Conservation (phyloP, 441 rosid species). For the Biscutella auriculata region DNA sequence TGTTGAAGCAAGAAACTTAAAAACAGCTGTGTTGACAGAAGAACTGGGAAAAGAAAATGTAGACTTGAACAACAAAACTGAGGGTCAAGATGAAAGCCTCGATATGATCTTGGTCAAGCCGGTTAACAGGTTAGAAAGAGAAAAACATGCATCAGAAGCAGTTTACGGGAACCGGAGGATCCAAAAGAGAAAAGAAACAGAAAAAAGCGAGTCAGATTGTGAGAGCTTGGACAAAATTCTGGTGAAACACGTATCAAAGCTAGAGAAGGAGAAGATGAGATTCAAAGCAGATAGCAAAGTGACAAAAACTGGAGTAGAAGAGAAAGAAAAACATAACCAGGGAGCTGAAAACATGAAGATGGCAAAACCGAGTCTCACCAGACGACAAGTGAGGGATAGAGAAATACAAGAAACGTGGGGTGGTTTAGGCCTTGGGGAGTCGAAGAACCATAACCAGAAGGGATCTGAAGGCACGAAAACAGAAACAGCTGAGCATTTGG, state of each 20-base stretch:
- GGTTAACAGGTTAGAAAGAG: conserved; percentile 42
- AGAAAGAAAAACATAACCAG: conserved; percentile 3
- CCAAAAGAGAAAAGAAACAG: conserved; percentile 23
- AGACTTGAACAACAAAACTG: conserved; percentile 21
- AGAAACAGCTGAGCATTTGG: conserved; percentile 18
- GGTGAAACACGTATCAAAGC: conserved; percentile 46
- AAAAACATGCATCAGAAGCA: conserved; percentile 27
- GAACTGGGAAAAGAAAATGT: conserved; percentile 44
- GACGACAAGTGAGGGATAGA: conserved; percentile 53
- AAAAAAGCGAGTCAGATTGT: conserved; percentile 17
- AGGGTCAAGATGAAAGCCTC: conserved; percentile 31
- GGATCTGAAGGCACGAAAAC: conserved; percentile 39
- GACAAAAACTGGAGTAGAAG: too few species aligned
- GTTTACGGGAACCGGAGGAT: conserved; percentile 20
- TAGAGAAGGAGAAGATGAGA: conserved; percentile 44
- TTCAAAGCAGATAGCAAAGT: too few species aligned
- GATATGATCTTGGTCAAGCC: conserved; percentile 52
- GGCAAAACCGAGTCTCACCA: conserved; percentile 13
- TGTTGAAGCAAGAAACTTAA: background rate
- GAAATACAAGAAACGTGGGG: conserved; percentile 88
- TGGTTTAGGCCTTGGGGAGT: conserved; percentile 62
- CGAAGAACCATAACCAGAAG: conserved; percentile 29
- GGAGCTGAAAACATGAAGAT: conserved; percentile 36
- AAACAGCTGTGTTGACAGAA: background rate
- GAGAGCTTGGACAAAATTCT: conserved; percentile 53